phyloP scores from a whole-genome alignment of 805 yeast species.

The Sugiyamaella valdiviana region DNA sequence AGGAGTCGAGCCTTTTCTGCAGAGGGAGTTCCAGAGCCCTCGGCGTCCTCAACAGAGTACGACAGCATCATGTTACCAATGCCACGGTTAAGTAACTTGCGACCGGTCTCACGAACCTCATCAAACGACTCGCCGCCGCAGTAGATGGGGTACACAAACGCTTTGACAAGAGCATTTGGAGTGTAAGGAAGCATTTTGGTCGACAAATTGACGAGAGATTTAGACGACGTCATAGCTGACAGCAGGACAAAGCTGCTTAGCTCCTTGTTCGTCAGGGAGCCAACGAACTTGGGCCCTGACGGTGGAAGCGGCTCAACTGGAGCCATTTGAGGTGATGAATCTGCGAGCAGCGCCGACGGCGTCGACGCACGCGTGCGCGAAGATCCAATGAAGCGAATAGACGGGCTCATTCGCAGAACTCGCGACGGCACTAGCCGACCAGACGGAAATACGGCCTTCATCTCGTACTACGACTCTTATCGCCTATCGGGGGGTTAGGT shows the following conservation, averaged over 20 bases:
- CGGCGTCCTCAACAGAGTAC: conserved; percentile 87
- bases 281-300: conserved; percentile 19
- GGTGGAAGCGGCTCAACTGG: background rate
- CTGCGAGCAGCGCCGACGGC: background rate
- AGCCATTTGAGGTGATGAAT: background rate
- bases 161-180: conserved; percentile 65
- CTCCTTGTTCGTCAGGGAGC: conserved; percentile 23
- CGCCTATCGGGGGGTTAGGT: background rate
- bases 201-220: conserved; percentile 27
- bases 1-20: conserved; percentile 39
- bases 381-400: conserved; percentile 1
- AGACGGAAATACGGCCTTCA: background rate
- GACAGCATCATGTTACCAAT: conserved; percentile 94
- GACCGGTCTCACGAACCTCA: conserved; percentile 69
- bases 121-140: conserved; percentile 81
- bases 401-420: background rate
- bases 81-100: conserved; percentile 60
- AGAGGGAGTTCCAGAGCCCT: conserved; percentile 43
- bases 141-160: conserved; percentile 72
- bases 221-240: conserved; percentile 31
- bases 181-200: conserved; percentile 31
- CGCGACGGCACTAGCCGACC: background rate
- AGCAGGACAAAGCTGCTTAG: conserved; percentile 28
- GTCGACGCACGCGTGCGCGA: conserved; percentile 3
- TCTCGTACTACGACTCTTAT: background rate